Conservation (phyloP, 345 rosid species). For the Euphorbia lathyris region DNA sequence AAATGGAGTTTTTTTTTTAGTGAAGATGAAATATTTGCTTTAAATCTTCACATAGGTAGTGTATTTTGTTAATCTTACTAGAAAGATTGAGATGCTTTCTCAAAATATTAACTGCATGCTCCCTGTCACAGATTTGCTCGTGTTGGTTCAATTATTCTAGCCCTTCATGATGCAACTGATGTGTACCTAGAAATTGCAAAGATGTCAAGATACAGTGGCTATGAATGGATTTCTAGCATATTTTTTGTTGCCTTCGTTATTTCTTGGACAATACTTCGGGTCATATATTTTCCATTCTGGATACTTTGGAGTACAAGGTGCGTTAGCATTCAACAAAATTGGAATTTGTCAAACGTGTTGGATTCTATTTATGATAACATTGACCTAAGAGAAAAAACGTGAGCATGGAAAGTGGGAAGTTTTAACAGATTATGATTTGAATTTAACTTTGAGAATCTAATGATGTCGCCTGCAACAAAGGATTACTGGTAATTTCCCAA, state of each 20-base stretch:
- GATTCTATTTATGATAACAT: not conserved
- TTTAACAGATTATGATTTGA: not conserved
- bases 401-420: not conserved
- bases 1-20: too few relatives aligned
- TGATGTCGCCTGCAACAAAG: not conserved
- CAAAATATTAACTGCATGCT: constrained; percentile 16
- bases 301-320: constrained; percentile 79
- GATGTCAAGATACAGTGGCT: constrained; percentile 84
- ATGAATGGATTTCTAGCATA: constrained; percentile 47
- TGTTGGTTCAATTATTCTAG: constrained; percentile 63
- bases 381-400: not conserved
- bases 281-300: constrained; percentile 65
- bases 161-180: constrained; percentile 75
- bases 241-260: constrained; percentile 48
- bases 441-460: not conserved
- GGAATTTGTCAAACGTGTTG: not conserved
- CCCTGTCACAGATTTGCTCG: constrained; percentile 53
- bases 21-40: too few relatives aligned
- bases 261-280: constrained; percentile 58
- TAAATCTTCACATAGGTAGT: not conserved
- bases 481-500: not conserved
- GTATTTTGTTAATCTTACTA: not conserved
- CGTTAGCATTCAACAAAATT: not conserved
- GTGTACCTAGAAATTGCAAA: constrained; percentile 72
- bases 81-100: not conserved